Evolutionary conservation across 2,329 filamentous ascomycete species (phyloP).

Genomic region (Rutstroemia sp.): DNA sequence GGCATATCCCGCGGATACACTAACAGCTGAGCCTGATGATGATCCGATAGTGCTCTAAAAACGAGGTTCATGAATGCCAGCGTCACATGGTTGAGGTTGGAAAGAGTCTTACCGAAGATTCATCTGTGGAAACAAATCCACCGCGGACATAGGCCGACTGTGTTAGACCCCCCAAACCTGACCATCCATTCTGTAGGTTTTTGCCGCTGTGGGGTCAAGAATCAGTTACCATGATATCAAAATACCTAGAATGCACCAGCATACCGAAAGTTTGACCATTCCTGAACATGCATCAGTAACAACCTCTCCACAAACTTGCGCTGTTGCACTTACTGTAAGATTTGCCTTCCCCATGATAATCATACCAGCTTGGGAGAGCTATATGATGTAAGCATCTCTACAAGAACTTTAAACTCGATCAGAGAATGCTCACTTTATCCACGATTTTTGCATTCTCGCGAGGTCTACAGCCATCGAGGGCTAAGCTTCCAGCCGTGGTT

Average conservation of each 20-base stretch:
- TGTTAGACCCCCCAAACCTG: slow-evolving; percentile 11
- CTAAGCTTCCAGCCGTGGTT: slow-evolving; percentile 63
- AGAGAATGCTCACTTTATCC: slow-evolving; percentile 2
- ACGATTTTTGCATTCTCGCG: slow-evolving; percentile 3
- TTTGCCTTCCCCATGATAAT: slow-evolving; percentile 16
- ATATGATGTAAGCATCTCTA: too few species aligned
- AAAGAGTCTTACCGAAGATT: slow-evolving; percentile 6
- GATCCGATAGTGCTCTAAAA: slow-evolving; percentile 45
- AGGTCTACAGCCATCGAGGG: slow-evolving; percentile 49
- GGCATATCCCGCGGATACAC: slow-evolving; percentile 3
- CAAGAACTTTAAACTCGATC: not conserved
- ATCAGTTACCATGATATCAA: too few species aligned
- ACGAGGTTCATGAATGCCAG: not conserved
- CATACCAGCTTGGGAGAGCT: slow-evolving; percentile 11
- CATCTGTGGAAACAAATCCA: slow-evolving; percentile 4
- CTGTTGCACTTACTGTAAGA: slow-evolving; percentile 6
- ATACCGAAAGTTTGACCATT: slow-evolving; percentile 3
- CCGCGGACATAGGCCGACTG: slow-evolving; percentile 14
- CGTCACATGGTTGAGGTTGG: not conserved
- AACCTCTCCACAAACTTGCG: too few species aligned
- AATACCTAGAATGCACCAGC: too few species aligned
- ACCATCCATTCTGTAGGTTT: slow-evolving; percentile 1
- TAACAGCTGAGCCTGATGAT: slow-evolving; percentile 33
- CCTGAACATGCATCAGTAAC: not conserved
- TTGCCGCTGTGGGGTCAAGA: not conserved